Evolutionary conservation across 495 filamentous ascomycete species (phyloP).

Genomic region (Podospora pseudocomata): DNA sequence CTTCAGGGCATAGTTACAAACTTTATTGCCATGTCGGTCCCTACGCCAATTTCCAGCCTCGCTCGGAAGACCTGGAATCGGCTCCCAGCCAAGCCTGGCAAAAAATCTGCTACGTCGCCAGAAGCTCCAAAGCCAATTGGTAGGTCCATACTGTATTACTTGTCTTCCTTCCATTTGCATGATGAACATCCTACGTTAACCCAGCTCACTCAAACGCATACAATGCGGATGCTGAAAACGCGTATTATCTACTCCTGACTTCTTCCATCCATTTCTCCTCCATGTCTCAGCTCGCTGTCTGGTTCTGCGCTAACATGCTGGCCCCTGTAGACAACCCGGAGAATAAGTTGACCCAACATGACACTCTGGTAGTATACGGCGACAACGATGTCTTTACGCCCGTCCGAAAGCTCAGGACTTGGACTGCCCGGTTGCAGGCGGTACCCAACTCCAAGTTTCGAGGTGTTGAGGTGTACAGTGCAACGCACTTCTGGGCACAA

Average conservation of each 20-base stretch:
- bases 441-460: slow-evolving; percentile 43
- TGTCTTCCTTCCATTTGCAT: not conserved
- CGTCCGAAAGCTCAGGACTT: slow-evolving; percentile 60
- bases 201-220: not conserved
- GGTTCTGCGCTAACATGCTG: not conserved
- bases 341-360: slow-evolving; percentile 53
- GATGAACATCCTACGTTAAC: not conserved
- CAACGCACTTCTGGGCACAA: slow-evolving; percentile 84
- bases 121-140: not conserved
- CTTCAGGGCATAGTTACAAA: slow-evolving; percentile 61
- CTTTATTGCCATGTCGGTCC: slow-evolving; percentile 54
- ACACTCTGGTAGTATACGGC: slow-evolving; percentile 73
- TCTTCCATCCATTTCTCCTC: not conserved
- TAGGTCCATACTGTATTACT: not conserved
- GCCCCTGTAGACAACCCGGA: slow-evolving; percentile 31
- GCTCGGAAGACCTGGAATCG: slow-evolving; percentile 19
- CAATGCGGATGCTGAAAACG: not conserved
- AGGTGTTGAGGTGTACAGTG: slow-evolving; percentile 58
- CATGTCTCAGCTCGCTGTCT: not conserved
- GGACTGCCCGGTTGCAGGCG: slow-evolving; percentile 58
- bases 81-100: slow-evolving; percentile 1
- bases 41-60: slow-evolving; percentile 20
- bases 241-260: not conserved
- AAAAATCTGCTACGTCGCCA: not conserved
- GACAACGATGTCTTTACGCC: slow-evolving; percentile 75